Evolutionary conservation across 495 filamentous ascomycete genomes (phyloP).

Genomic region (Tuber indicum): DNA sequence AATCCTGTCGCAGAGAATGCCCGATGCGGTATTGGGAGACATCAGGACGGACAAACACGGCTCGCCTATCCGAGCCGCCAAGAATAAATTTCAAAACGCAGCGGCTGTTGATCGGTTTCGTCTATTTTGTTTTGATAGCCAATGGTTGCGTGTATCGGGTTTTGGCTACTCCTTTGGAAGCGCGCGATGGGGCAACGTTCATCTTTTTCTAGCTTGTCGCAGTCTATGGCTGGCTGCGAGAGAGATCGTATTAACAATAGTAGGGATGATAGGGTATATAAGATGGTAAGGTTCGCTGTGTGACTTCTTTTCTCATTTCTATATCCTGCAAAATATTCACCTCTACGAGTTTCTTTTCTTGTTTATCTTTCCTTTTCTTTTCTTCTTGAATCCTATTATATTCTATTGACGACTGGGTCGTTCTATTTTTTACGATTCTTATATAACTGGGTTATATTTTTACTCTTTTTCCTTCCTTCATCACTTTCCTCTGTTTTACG

Average conservation of each 20-base stretch:
- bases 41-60: background rate
- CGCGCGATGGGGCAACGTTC: background rate
- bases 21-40: background rate
- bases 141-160: background rate
- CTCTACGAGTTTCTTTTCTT: slow-evolving; percentile 9
- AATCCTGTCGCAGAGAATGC: background rate
- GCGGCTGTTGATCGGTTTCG: background rate
- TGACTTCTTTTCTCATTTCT: background rate
- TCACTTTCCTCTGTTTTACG: slow-evolving; percentile 5
- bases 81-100: background rate
- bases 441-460: slow-evolving; percentile 18
- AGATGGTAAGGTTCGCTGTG: background rate
- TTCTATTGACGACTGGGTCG: slow-evolving; percentile 10
- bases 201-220: background rate
- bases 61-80: background rate
- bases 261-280: background rate
- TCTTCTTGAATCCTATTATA: slow-evolving; percentile 24
- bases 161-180: background rate
- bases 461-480: background rate
- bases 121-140: background rate
- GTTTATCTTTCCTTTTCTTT: slow-evolving; percentile 14
- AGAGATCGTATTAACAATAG: background rate
- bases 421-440: slow-evolving; percentile 37
- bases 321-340: background rate
- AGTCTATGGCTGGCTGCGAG: background rate